These are phyloP conservation scores for Mycena chlorophos DNA, from an alignment of 768 basidiomycete genomes.

Conservation along the genomic window DNA sequence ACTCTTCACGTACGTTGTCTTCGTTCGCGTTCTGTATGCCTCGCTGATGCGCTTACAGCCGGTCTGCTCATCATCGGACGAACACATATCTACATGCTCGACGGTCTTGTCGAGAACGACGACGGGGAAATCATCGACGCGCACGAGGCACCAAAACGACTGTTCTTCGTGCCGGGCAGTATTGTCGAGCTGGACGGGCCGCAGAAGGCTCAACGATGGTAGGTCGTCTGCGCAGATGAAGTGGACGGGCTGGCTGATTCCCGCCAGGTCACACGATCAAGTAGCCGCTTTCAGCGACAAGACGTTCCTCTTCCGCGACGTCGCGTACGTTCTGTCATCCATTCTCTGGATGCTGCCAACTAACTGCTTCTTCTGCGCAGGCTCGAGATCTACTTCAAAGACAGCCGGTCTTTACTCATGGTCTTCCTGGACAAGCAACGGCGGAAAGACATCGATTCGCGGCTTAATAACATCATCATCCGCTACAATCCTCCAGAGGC, in stretches of 20 bases:
- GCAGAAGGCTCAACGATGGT: slow-evolving; percentile 85
- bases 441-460: slow-evolving; percentile 58
- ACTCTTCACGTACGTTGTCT: slow-evolving; percentile 77
- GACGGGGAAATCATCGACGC: slow-evolving; percentile 88
- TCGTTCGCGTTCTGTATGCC: background rate
- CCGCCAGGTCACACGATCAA: slow-evolving; percentile 71
- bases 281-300: slow-evolving; percentile 77
- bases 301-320: slow-evolving; percentile 87
- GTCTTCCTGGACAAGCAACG: slow-evolving; percentile 75
- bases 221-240: slow-evolving; percentile 21
- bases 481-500: slow-evolving; percentile 40
- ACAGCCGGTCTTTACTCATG: slow-evolving; percentile 82
- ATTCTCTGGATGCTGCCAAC: background rate
- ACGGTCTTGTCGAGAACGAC: slow-evolving; percentile 85
- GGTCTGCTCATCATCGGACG: slow-evolving; percentile 86
- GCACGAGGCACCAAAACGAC: slow-evolving; percentile 74
- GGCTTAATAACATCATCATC: slow-evolving; percentile 49
- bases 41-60: slow-evolving; percentile 43
- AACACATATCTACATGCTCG: slow-evolving; percentile 85
- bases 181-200: slow-evolving; percentile 77
- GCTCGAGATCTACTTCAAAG: slow-evolving; percentile 90
- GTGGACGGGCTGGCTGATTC: slow-evolving; percentile 2
- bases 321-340: slow-evolving; percentile 61
- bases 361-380: slow-evolving; percentile 36
- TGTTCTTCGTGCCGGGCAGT: slow-evolving; percentile 85